Conservation (phyloP, 176 grass and related monocot genomes). For the Secale cereale region DNA sequence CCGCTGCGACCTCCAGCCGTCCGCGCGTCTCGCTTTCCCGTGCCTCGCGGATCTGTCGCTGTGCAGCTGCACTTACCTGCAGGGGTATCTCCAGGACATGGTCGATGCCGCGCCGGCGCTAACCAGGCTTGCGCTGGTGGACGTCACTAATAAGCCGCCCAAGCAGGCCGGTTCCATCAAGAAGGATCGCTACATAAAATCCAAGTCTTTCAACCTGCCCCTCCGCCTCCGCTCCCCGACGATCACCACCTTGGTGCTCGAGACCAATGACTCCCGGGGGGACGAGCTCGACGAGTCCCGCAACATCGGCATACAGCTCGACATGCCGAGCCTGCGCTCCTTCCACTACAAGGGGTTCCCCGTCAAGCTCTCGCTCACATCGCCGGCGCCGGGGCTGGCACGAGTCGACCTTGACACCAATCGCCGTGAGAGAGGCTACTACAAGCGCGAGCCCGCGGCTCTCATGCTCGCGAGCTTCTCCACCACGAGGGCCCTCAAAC, state of each 20-base stretch:
- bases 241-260: neutral
- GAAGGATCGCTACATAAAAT: too few species aligned
- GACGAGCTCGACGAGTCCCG: neutral
- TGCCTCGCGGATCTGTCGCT: neutral
- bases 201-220: neutral
- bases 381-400: neutral
- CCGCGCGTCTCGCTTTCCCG: neutral
- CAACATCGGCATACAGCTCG: neutral
- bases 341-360: neutral
- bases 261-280: neutral
- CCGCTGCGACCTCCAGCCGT: neutral
- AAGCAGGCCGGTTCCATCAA: too few species aligned
- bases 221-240: neutral
- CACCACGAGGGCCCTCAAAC: neutral
- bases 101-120: neutral
- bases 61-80: neutral
- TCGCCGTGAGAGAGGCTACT: neutral
- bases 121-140: neutral
- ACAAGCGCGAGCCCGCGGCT: neutral
- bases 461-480: neutral
- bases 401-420: neutral
- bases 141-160: neutral
- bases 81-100: neutral
- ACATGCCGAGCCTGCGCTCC: neutral
- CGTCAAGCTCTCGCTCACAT: neutral